A percentile compares a stretch with the other conserved stretches of the same genome.
Conservation (phyloP, 2,329 filamentous ascomycete species). For the Lachnellula arida region DNA sequence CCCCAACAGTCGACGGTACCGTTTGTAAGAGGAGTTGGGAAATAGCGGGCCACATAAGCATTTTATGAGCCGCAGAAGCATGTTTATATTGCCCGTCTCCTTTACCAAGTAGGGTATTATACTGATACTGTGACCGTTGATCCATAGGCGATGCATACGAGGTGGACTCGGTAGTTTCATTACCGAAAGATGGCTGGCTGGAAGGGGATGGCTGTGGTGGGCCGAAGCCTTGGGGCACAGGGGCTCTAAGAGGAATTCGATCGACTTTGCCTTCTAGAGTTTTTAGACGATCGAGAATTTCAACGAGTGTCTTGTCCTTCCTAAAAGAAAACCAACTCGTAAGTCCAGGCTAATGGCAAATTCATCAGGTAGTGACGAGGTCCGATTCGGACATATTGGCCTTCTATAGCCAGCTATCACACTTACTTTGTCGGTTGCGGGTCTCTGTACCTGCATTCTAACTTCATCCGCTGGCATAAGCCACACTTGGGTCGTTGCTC, state of each 20-base stretch:
- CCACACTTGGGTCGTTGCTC: conserved; percentile 58
- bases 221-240: conserved; percentile 11
- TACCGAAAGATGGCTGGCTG: conserved; percentile 20
- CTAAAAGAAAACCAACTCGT: conserved; percentile 33
- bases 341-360: conserved; percentile 6
- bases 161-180: conserved; percentile 16
- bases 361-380: neutral
- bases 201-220: conserved; percentile 25
- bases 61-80: conserved; percentile 43
- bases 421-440: conserved; percentile 59
- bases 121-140: conserved; percentile 7
- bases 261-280: conserved; percentile 54
- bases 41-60: conserved; percentile 46
- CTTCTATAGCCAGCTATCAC: neutral
- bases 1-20: conserved; percentile 30
- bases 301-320: conserved; percentile 58
- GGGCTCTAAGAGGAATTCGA: conserved; percentile 25
- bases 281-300: conserved; percentile 54
- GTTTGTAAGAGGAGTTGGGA: conserved; percentile 37
- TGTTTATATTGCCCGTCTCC: conserved; percentile 24
- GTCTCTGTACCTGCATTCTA: conserved; percentile 57
- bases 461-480: conserved; percentile 51
- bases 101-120: conserved; percentile 14
- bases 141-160: conserved; percentile 21
- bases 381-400: neutral